Evolutionary conservation across 345 rosid species (phyloP).

Genomic region (Eutrema japonicum): DNA sequence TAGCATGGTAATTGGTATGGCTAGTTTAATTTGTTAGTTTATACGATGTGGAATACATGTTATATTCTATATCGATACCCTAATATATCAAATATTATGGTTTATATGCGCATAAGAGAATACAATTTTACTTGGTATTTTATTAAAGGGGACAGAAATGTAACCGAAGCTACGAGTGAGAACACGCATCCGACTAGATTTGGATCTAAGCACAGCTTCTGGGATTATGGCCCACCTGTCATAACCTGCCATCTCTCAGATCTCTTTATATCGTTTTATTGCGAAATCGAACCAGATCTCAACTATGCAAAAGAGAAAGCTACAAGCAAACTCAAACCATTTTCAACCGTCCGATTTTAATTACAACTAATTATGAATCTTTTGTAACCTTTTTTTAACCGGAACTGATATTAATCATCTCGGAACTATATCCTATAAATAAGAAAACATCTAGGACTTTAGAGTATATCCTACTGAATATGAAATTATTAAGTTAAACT

Average conservation of each 20-base stretch:
- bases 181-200: slow-evolving; percentile 32
- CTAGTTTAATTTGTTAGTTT: not conserved
- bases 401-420: not conserved
- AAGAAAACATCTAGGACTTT: not conserved
- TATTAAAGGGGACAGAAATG: not conserved
- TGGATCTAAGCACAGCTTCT: slow-evolving; percentile 35
- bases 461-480: not conserved
- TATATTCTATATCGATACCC: no score
- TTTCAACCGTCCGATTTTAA: slow-evolving; percentile 7
- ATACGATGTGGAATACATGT: not conserved
- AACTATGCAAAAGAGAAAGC: slow-evolving; percentile 6
- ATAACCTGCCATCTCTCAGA: slow-evolving; percentile 31
- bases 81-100: not conserved
- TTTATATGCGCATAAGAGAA: not conserved
- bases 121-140: not conserved
- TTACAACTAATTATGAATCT: not conserved
- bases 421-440: not conserved
- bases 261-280: not conserved
- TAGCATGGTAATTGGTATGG: not conserved
- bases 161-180: slow-evolving; percentile 29
- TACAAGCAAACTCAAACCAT: slow-evolving; percentile 16
- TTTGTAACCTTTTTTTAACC: not conserved
- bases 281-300: slow-evolving; percentile 20
- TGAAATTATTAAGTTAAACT: not conserved
- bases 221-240: slow-evolving; percentile 18